A percentile compares a stretch with the other conserved stretches of the same genome.
Evolutionary conservation across 495 filamentous ascomycete genomes (phyloP).

Genomic region (Gamarada debralockiae): DNA sequence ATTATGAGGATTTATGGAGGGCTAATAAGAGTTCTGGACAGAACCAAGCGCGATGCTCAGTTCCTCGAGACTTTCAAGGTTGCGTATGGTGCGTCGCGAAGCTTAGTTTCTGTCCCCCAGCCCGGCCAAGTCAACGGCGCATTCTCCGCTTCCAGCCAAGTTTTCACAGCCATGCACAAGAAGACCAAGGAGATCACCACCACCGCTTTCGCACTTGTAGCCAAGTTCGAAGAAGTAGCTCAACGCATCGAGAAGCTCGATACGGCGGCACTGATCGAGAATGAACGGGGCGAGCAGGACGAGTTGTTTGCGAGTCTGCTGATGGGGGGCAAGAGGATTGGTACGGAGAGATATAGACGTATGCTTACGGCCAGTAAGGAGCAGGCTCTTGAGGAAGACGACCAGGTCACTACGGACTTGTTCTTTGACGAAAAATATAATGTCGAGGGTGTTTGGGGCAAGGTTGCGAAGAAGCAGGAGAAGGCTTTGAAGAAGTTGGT

Average conservation of each 20-base stretch:
- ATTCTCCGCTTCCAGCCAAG: not conserved
- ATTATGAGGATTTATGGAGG: not conserved
- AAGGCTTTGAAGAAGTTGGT: slow-evolving; percentile 32
- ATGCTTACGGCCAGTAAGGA: not conserved
- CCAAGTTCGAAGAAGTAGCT: slow-evolving; percentile 11
- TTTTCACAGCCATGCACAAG: slow-evolving; percentile 11
- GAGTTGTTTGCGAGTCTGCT: slow-evolving; percentile 30
- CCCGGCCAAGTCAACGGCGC: not conserved
- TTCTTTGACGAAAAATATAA: slow-evolving; percentile 2
- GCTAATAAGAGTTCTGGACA: not conserved
- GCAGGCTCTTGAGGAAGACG: slow-evolving; percentile 1
- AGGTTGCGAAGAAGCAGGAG: slow-evolving; percentile 28
- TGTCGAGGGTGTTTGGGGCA: slow-evolving; percentile 20
- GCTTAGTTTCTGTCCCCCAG: not conserved
- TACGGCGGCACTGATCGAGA: slow-evolving; percentile 11
- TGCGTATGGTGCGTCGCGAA: slow-evolving; percentile 9
- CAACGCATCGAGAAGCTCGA: slow-evolving; percentile 4
- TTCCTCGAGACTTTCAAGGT: slow-evolving; percentile 15
- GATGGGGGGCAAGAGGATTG: slow-evolving; percentile 25
- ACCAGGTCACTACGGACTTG: not conserved
- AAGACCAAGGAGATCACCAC: not conserved
- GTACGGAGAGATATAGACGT: slow-evolving; percentile 10
- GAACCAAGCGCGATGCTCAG: slow-evolving; percentile 7
- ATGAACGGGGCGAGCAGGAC: slow-evolving; percentile 26
- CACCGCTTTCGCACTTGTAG: slow-evolving; percentile 7